Evolutionary conservation across 208 protist species (phyloP), one percentile per base, ranked within the genome.

Genomic region (Trypanosoma congolense): DNA sequence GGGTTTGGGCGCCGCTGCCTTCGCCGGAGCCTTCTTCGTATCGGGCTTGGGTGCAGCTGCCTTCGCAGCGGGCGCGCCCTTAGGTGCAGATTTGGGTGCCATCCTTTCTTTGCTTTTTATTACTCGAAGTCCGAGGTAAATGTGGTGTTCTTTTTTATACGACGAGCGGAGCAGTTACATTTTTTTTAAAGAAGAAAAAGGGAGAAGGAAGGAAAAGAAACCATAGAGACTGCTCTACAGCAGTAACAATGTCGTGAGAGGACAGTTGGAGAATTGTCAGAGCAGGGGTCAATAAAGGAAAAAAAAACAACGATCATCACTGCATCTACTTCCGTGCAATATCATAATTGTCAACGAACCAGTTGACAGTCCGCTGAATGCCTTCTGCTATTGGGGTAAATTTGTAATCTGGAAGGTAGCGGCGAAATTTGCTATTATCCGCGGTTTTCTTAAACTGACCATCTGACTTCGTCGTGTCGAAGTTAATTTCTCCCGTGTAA

Each of bases 381-480:
- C 83, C 87, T 28, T 95, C 75, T 12, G 77, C 36, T n/a, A 97
- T 77, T 36, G 92, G 84, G 5, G 81, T 97, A 65, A 97, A 98
- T 46, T 86, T 66, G 55, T 90, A 96, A 29, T 89, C 56, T 12
- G 91, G 85, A 8, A 84, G 58, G 25, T 91, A 79, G 14, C 35
- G 48, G 21, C 61, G 57, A 10, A 97, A 70, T 65, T 97, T 97
- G 22, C 61, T 65, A 70, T 97, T 98, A 61, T 47, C 76, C 1
- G 91, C 91, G 1, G 93, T 97, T 65, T 97, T 97, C 51, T 94
- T 95, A 63, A 80, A 94, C 64, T 97, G 93, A 12, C 93, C 93
- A 56, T 97, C 90, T 24, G 91, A 73, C 63, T 96, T 97, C 25
- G 53, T 80, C 1, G 85, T 88, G 68, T 98, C 92, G 61, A 90